A percentile compares a stretch with the other conserved stretches of the same genome.
Evolutionary conservation across 2,329 filamentous ascomycete genomes (phyloP).

Genomic region (Aspergillus costaricaensis): DNA sequence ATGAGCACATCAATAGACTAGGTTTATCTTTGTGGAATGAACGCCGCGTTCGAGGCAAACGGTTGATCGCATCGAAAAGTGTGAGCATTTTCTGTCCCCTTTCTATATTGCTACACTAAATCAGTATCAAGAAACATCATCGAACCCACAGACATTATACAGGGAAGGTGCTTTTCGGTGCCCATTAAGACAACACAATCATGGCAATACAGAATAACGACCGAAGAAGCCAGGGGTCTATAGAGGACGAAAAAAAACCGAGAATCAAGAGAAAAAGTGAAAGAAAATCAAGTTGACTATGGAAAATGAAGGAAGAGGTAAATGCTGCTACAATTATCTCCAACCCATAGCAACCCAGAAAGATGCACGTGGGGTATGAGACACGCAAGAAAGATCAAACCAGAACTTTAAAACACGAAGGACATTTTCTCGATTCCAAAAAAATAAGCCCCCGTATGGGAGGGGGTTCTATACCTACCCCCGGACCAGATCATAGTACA

Average conservation of each 20-base stretch:
- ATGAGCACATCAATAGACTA: no score
- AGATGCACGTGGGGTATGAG: constrained; percentile 35
- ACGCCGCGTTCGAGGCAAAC: not conserved
- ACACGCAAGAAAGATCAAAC: constrained; percentile 20
- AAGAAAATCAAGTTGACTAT: constrained; percentile 24
- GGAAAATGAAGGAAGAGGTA: constrained; percentile 23
- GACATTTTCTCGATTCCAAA: constrained; percentile 16
- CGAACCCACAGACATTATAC: not conserved
- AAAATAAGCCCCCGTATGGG: constrained; percentile 13
- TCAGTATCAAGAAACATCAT: constrained; percentile 9
- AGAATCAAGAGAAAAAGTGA: constrained; percentile 12
- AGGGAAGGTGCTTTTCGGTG: not conserved
- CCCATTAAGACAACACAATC: not conserved
- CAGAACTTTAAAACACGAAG: constrained; percentile 9
- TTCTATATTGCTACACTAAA: constrained; percentile 7
- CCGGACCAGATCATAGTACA: constrained; percentile 22
- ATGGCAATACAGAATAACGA: not conserved
- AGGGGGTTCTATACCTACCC: constrained; percentile 20
- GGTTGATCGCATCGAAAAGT: not conserved
- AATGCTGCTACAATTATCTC: constrained; percentile 23
- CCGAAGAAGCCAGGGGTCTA: constrained; percentile 13
- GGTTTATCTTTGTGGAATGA: no score
- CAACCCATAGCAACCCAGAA: constrained; percentile 30
- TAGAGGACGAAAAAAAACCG: constrained; percentile 15
- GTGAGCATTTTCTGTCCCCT: constrained; percentile 1